Evolutionary conservation across 441 rosid species (phyloP).

Genomic region (Populus hybrid): DNA sequence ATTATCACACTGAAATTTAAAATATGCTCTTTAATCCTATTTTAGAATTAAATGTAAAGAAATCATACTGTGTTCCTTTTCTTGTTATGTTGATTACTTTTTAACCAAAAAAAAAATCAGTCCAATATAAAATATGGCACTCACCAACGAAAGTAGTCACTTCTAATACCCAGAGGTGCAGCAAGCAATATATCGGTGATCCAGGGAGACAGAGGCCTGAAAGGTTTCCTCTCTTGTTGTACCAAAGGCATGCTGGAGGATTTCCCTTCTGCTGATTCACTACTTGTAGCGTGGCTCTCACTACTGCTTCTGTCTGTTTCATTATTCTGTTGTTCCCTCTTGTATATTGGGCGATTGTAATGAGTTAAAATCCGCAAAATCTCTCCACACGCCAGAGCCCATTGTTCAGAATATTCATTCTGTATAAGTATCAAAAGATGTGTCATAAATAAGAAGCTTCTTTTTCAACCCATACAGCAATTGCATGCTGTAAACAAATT

Average conservation of each 20-base stretch:
- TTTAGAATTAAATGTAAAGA: neutral
- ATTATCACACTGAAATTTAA: neutral
- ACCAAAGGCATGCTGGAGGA: constrained; percentile 39
- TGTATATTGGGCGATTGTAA: constrained; percentile 96
- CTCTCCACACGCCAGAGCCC: constrained; percentile 99
- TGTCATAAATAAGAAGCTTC: constrained; percentile 5
- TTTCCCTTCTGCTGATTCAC: constrained; percentile 40
- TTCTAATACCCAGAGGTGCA: constrained; percentile 92
- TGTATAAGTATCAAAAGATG: constrained; percentile 28
- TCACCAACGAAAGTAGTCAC: constrained; percentile 98
- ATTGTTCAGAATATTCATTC: constrained; percentile 97
- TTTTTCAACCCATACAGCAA: constrained; percentile 2
- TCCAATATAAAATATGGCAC: constrained; percentile 22
- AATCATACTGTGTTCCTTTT: neutral
- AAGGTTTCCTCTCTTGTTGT: constrained; percentile 81
- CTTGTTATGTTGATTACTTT: neutral
- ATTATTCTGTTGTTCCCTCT: constrained; percentile 57
- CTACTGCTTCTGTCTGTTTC: constrained; percentile 52
- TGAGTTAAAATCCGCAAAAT: constrained; percentile 93
- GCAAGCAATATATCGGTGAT: constrained; percentile 92
- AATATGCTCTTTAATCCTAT: neutral
- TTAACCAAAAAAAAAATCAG: neutral
- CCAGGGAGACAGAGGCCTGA: constrained; percentile 98
- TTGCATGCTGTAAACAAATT: neutral
- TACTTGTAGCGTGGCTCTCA: constrained; percentile 41